phyloP scores from a whole-genome alignment of 768 basidiomycete genomes.

The Strobilomyces dryophilus region DNA sequence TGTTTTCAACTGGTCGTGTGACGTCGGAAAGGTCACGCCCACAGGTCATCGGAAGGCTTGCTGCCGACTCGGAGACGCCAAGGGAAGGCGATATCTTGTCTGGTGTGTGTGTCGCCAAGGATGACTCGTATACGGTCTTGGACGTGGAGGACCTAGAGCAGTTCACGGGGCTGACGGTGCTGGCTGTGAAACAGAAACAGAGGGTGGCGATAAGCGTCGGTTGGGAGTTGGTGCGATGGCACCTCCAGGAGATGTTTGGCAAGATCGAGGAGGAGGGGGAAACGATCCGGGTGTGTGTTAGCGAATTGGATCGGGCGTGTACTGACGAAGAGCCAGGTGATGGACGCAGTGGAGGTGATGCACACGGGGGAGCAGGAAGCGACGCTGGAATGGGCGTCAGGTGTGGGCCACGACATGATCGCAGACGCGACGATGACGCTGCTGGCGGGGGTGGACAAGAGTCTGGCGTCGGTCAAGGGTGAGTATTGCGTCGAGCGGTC shows the following conservation, averaged over 20 bases:
- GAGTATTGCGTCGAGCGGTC: not conserved
- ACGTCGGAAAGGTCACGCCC: not conserved
- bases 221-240: slow-evolving; percentile 94
- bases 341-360: slow-evolving; percentile 85
- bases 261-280: slow-evolving; percentile 63
- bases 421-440: slow-evolving; percentile 91
- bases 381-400: slow-evolving; percentile 90
- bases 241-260: slow-evolving; percentile 93
- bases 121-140: slow-evolving; percentile 90
- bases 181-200: slow-evolving; percentile 80
- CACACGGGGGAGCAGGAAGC: slow-evolving; percentile 68
- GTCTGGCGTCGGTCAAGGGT: slow-evolving; percentile 91
- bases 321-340: slow-evolving; percentile 53
- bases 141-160: slow-evolving; percentile 85
- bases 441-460: slow-evolving; percentile 84
- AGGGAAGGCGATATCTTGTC: slow-evolving; percentile 68
- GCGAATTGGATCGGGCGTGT: not conserved
- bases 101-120: slow-evolving; percentile 85
- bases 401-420: slow-evolving; percentile 94
- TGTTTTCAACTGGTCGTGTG: not conserved
- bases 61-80: slow-evolving; percentile 67
- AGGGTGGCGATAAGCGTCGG: slow-evolving; percentile 75
- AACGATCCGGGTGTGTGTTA: slow-evolving; percentile 58
- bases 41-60: slow-evolving; percentile 86
- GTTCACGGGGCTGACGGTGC: slow-evolving; percentile 85